Base-by-base conservation (phyloP, 1,139 yeast genomes). In the Meyerozyma athensensis region DNA sequence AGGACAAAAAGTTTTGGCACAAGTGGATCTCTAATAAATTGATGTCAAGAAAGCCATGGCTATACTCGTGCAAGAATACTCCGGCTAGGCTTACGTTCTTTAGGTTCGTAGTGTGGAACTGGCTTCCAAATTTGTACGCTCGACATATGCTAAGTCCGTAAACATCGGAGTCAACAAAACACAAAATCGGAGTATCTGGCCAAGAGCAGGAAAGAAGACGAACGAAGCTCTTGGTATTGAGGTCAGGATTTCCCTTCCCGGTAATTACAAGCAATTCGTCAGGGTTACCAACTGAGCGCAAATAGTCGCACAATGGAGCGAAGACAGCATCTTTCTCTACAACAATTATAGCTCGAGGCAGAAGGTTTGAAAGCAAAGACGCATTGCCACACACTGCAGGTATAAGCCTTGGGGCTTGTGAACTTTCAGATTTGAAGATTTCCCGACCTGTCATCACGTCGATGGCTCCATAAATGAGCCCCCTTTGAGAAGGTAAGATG, bases 201-300 rank as follows among this genome's bases (percentile, higher is more conserved):
- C 43, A 36, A 8, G 33, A 10, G 4, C 30, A 10, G 19, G 50
- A 43, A 40, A 59, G 35, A 5, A 35, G 19, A 16, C 38, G 34
- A 3, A 61, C 52, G 40, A 63, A 62, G 16, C 39, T 39, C 36
- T 53, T 50, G 1, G 71, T 63, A 9, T 61, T 42, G 5, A 43
- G 38, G 41, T 67, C 72, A 0, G 94, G 90, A 45, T 66, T 82
- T 4, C 94, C 94, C 53, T 79, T 79, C 0, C 86, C 90, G 0
- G 82, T 78, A 1, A 81, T 51, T 0, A 78, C 47, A 4, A 77
- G 46, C 17, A 57, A 3, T 7, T 36, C 31, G 7, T 8, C 20
- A 33, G n/a, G 43, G 21, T 40, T 26, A 13, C 23, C 22, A 19
- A 24, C 45, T 16, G 31, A 40, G 7, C 47, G 41, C 16, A 49